Evolutionary conservation across 345 rosid genomes (phyloP), one percentile per base, ranked within the genome.

Genomic region (Populus tremula): DNA sequence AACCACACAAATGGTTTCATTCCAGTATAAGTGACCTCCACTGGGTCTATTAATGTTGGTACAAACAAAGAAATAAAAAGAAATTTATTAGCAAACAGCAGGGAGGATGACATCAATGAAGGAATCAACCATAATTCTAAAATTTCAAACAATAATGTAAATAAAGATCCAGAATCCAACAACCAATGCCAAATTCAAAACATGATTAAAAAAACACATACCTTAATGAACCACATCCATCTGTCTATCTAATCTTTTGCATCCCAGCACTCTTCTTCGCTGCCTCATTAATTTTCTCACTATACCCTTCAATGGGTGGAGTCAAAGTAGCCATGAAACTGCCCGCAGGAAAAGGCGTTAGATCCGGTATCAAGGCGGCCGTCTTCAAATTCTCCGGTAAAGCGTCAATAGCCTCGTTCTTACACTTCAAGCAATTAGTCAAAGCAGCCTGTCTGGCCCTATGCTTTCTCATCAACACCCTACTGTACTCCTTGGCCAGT

Each of bases 281-380:
- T 0, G 99, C 99, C 75, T 93, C 99, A 80, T 79, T 91, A 27
- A 96, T 87, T 88, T 91, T 90, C 79, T 96, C 94, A 49, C 89
- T 88, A 76, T 96, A 93, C 67, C 98, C 98, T 84, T 93, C 96
- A 81, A 93, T 96, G 4, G 99, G 98, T 5, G 98, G 97, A n/a
- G 98, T 93, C 72, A 96, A 88, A 1, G 97, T 88, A 0, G 98
- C 94, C 98, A 92, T 90, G 71, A 89, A 90, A 76, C 96, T 84
- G 74, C 88, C 87, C 0, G 82, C 87, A 1, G 99, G 98, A 75
- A 91, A 91, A 0, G 97, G 97, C 9, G 93, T 78, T 80, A 86
- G 82, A 82, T 94, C 98, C 3, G 96, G 98, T 21, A 90, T 89
- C 83, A 93, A 78, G 1, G 98, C 98, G 0, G 94, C 92, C 81